phyloP scores from a whole-genome alignment of 2,329 filamentous ascomycete genomes.

The Talaromyces sp. region DNA sequence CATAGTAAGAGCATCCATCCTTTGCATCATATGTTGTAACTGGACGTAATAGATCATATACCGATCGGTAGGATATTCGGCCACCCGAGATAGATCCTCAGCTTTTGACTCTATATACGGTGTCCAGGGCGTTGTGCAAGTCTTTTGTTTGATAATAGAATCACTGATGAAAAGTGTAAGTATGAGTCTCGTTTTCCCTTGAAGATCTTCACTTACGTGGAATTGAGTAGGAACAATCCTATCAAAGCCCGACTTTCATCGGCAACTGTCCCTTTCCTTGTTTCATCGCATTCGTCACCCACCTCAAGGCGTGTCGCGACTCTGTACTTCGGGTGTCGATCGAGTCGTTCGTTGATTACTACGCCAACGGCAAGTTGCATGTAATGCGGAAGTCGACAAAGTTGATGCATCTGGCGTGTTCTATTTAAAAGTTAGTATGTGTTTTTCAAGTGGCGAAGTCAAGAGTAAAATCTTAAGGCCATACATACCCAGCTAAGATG shows the following conservation, averaged over 20 bases:
- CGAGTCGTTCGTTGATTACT: constrained; percentile 8
- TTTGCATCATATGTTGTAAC: constrained; percentile 9
- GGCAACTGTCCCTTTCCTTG: not conserved
- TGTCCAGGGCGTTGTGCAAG: constrained; percentile 13
- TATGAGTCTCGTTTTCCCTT: constrained; percentile 1
- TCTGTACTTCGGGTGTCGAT: constrained; percentile 11
- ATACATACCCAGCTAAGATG: constrained; percentile 12
- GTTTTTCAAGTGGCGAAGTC: not conserved
- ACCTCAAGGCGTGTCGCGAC: constrained; percentile 7
- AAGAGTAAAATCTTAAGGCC: not conserved
- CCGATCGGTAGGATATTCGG: constrained; percentile 13
- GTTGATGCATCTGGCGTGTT: constrained; percentile 11
- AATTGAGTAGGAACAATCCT: constrained; percentile 10
- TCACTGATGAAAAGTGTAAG: constrained; percentile 2
- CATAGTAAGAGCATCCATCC: constrained; percentile 5
- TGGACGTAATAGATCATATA: constrained; percentile 12
- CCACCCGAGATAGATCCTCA: constrained; percentile 8
- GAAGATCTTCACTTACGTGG: constrained; percentile 3
- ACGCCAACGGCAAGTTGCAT: constrained; percentile 11
- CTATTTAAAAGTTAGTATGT: constrained; percentile 1
- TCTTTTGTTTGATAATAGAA: constrained; percentile 4
- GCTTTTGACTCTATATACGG: constrained; percentile 15
- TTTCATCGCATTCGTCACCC: not conserved
- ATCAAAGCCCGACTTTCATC: constrained; percentile 13
- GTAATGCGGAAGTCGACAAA: constrained; percentile 10